A percentile compares a stretch with the other conserved stretches of the same genome.
These are phyloP conservation scores for Cenchrus fungigraminus DNA, from an alignment of 176 grass and related monocot genomes.

Conservation along the genomic window DNA sequence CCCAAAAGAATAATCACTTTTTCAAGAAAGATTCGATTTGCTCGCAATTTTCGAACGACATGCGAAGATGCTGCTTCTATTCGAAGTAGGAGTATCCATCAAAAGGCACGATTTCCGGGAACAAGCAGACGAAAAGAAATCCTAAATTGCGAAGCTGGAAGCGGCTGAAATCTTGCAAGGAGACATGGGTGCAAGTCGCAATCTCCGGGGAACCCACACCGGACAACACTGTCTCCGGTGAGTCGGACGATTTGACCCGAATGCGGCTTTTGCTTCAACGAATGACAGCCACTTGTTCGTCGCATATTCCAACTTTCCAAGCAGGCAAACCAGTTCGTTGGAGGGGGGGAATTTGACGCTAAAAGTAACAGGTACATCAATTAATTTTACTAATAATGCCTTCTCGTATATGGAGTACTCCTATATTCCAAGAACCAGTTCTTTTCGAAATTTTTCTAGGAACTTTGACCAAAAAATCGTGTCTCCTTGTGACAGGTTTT, in stretches of 20 bases:
- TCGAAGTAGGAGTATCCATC: not conserved
- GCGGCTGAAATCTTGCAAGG: constrained; percentile 15
- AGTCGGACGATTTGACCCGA: constrained; percentile 47
- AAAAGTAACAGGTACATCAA: not conserved
- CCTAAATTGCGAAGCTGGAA: constrained; percentile 1
- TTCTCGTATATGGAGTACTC: not conserved
- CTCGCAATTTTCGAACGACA: not conserved
- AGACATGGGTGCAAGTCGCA: constrained; percentile 10
- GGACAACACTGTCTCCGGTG: constrained; percentile 21
- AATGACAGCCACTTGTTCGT: constrained; percentile 18
- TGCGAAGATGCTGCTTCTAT: not conserved
- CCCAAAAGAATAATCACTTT: not conserved
- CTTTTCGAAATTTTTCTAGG: not conserved
- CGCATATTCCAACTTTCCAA: constrained; percentile 33
- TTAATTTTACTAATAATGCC: not conserved
- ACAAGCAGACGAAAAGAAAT: not conserved
- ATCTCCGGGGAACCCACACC: constrained; percentile 11
- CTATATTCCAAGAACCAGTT: not conserved
- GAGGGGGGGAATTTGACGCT: not conserved
- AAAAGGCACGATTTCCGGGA: constrained; percentile 10
- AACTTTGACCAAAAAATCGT: not conserved
- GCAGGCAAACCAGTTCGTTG: not conserved
- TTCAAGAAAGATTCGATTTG: constrained; percentile 18
- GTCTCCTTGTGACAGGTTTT: not conserved
- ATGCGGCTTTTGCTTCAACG: not conserved